phyloP scores from a whole-genome alignment of 768 basidiomycete genomes.

The Suillus discolor region DNA sequence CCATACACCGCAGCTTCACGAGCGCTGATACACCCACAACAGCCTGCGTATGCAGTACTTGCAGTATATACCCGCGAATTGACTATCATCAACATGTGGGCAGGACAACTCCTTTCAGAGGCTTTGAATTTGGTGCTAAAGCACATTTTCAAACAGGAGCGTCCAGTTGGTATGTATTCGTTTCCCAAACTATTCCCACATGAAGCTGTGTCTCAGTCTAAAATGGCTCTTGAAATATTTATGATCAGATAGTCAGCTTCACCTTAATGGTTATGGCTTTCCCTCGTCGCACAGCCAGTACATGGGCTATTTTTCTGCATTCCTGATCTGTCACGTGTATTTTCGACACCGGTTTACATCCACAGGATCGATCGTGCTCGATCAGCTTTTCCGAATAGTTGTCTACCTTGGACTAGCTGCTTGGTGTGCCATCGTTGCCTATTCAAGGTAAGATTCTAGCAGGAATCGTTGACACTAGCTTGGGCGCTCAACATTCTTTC shows the following conservation, averaged over 20 bases:
- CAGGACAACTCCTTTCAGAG: constrained; percentile 75
- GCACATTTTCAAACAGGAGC: constrained; percentile 62
- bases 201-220: neutral
- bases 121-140: constrained; percentile 71
- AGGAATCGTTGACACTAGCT: neutral
- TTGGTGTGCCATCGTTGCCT: constrained; percentile 72
- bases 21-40: constrained; percentile 13
- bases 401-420: constrained; percentile 52
- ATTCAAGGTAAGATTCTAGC: constrained; percentile 62
- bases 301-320: constrained; percentile 86
- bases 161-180: constrained; percentile 58
- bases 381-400: constrained; percentile 47
- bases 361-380: constrained; percentile 52
- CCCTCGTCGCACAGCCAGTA: constrained; percentile 90
- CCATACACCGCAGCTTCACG: neutral
- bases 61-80: constrained; percentile 78
- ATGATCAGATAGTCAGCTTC: constrained; percentile 19
- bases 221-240: constrained; percentile 8
- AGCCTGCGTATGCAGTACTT: constrained; percentile 82
- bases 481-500: neutral
- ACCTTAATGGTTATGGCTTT: constrained; percentile 73
- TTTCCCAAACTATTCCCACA: neutral
- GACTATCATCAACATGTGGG: constrained; percentile 82
- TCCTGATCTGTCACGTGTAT: constrained; percentile 72
- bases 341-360: constrained; percentile 66